Conservation (phyloP, 2,329 filamentous ascomycete species). For the Trichoderma arundinaceum region DNA sequence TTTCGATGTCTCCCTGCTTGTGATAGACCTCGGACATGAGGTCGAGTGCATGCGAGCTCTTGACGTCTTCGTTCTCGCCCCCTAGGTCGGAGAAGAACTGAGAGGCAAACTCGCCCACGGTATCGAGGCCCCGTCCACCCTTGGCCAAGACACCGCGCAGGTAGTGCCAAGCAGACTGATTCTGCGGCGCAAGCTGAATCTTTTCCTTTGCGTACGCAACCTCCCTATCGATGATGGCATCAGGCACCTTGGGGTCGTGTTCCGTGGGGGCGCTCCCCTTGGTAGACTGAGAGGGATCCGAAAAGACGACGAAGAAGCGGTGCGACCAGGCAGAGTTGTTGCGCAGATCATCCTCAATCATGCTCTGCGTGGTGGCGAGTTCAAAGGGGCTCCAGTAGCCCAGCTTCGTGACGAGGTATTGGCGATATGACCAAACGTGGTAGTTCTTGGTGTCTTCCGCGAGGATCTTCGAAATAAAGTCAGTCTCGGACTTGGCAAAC, state of each 20-base stretch:
- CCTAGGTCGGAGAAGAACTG: constrained; percentile 58
- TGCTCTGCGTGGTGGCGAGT: constrained; percentile 70
- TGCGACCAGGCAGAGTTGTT: constrained; percentile 99
- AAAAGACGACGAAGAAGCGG: constrained; percentile 90
- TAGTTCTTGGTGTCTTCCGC: constrained; percentile 93
- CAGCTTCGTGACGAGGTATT: constrained; percentile 69
- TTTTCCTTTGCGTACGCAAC: constrained; percentile 74
- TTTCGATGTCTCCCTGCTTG: constrained; percentile 60
- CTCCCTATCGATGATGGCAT: constrained; percentile 73
- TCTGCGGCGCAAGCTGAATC: constrained; percentile 83
- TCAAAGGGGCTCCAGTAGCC: constrained; percentile 75
- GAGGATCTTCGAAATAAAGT: constrained; percentile 82
- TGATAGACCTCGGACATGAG: constrained; percentile 71
- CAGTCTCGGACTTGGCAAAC: constrained; percentile 69
- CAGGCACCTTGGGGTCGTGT: constrained; percentile 62
- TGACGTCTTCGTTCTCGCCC: constrained; percentile 57
- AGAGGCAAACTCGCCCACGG: constrained; percentile 55
- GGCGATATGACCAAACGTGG: constrained; percentile 96
- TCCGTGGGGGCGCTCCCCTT: constrained; percentile 56
- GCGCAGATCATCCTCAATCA: constrained; percentile 80
- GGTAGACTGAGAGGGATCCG: constrained; percentile 59
- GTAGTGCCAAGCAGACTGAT: constrained; percentile 94
- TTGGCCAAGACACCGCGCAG: constrained; percentile 76
- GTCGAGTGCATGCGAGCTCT: constrained; percentile 72
- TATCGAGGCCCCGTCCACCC: constrained; percentile 58